Base-by-base conservation (phyloP, 208 protist genomes). In the Crithidia expoeki region DNA sequence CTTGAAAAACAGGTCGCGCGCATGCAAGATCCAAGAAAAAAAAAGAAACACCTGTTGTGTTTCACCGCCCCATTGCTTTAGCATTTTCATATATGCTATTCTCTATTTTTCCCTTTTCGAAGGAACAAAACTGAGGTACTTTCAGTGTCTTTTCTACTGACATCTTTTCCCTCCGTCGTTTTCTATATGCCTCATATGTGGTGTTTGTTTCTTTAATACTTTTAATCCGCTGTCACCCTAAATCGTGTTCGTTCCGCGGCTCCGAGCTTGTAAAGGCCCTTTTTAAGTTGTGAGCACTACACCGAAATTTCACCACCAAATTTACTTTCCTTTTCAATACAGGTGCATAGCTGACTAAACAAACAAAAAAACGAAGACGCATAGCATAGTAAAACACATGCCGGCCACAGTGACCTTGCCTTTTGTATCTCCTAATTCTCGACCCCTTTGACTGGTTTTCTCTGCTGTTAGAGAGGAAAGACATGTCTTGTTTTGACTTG, bases 191-290 rank as follows among this genome's bases (percentile, higher is more conserved):
- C 19, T 63, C 40, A 63, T 51, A 49, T 40, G 9, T 66, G 46
- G 30, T 28, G 32, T 34, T 36, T 34, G 27, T 27, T 66, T 40
- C 30, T 9, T 40, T 55, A 66, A 52, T 27, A 34, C 32, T 23
- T 61, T 33, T 42, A 30, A 49, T 36, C 65, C 52, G 42, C 40
- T 55, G 58, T 56, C 56, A 61, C 58, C 34, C 59, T 12, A 53
- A 50, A 65, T 36, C 60, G 50, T 74, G 46, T 58, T 70, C 12
- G 30, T 70, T 75, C 55, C 34, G n/a, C 27, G 19, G 23, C 49
- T 36, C 61, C 38, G 55, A 44, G 34, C 28, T 44, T 28, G 55
- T 44, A 19, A 32, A 42, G 34, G 44, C 34, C 34, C 44, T 61
- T 60, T 33, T 58, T 7, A 60, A 7, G 25, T 32, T 25, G 36